Evolutionary conservation across 1,284 basidiomycete genomes (phyloP).

Genomic region (Rhodotorula sp.): DNA sequence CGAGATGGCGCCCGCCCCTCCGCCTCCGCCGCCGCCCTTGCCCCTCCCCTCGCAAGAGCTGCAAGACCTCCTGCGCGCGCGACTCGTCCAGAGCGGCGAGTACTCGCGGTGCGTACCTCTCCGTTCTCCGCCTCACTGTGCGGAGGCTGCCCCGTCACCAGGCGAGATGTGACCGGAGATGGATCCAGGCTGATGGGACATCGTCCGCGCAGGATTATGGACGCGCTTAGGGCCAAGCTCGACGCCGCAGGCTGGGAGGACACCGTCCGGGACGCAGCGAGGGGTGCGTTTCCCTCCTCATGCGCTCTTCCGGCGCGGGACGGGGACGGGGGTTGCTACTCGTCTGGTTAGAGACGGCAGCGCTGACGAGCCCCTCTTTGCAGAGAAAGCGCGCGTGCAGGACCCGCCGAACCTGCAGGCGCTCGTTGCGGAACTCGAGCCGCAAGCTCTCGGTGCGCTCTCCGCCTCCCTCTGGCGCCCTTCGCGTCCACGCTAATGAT

Average conservation of each 20-base stretch:
- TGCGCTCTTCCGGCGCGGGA: no score
- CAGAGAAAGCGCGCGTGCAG: slow-evolving; percentile 32
- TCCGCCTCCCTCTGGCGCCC: neutral
- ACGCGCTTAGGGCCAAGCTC: slow-evolving; percentile 17
- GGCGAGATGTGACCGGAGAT: no score
- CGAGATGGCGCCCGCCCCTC: no score
- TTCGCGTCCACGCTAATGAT: neutral
- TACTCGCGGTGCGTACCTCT: slow-evolving; percentile 25
- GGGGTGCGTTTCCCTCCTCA: slow-evolving; percentile 18
- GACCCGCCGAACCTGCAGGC: slow-evolving; percentile 29
- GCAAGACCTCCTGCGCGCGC: slow-evolving; percentile 19
- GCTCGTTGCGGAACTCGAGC: slow-evolving; percentile 26
- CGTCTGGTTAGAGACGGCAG: neutral
- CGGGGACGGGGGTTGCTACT: no score
- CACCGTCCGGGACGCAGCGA: slow-evolving; percentile 26
- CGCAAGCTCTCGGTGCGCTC: slow-evolving; percentile 23
- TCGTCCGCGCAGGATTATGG: slow-evolving; percentile 31
- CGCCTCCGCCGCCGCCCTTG: neutral
- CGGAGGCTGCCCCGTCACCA: no score
- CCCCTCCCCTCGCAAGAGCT: slow-evolving; percentile 16
- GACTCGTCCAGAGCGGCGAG: slow-evolving; percentile 38
- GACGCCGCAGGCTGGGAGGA: slow-evolving; percentile 30
- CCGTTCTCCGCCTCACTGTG: no score
- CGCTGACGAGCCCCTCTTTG: neutral
- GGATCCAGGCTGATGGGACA: no score